Evolutionary conservation across 2,329 filamentous ascomycete species (phyloP).

Genomic region (Beauveria bassiana): DNA sequence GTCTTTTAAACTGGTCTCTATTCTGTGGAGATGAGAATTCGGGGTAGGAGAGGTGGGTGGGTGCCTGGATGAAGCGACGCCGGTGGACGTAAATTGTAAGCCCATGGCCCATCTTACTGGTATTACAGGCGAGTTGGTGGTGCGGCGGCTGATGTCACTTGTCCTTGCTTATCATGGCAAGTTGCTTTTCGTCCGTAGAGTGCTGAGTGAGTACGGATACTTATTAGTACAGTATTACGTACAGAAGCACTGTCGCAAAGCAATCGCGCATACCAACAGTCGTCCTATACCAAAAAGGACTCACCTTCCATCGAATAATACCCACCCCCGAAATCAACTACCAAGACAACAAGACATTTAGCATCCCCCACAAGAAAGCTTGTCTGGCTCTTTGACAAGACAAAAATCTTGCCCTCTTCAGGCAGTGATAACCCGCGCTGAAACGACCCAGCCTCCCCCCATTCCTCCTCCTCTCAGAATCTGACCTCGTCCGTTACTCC

Average conservation of each 20-base stretch:
- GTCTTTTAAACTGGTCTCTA: not conserved
- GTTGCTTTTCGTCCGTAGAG: no score
- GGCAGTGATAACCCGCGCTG: constrained; percentile 26
- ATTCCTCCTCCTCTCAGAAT: constrained; percentile 4
- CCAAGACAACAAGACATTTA: not conserved
- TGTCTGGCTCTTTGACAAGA: constrained; percentile 28
- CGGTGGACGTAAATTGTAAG: not conserved
- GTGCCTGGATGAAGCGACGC: not conserved
- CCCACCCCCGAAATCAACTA: not conserved
- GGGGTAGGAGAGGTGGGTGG: not conserved
- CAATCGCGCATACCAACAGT: no score
- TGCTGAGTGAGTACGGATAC: no score
- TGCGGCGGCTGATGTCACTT: no score
- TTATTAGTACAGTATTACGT: no score
- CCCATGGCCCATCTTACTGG: no score
- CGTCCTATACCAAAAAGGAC: no score
- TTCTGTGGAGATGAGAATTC: not conserved
- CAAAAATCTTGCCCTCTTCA: constrained; percentile 16
- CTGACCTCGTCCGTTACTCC: no score
- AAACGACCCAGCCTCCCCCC: constrained; percentile 22
- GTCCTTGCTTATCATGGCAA: no score
- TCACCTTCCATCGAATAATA: no score
- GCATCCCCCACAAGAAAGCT: constrained; percentile 22
- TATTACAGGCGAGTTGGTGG: no score
- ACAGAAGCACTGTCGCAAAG: no score